Evolutionary conservation across 805 yeast genomes (phyloP).

Genomic region (Candida odintsovae): DNA sequence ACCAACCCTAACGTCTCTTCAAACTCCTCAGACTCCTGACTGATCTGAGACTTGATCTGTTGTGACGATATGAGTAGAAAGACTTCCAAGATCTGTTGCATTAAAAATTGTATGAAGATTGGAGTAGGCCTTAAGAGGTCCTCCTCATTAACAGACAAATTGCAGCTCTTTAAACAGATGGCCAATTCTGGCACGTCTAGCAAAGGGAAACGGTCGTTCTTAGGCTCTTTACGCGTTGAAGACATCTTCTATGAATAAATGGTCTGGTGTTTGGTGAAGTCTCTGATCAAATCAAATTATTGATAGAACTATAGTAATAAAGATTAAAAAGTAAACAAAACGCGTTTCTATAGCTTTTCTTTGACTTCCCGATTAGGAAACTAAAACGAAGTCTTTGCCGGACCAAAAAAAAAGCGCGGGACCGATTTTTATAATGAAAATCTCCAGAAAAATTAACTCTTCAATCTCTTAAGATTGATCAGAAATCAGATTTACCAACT

Average conservation of each 20-base stretch:
- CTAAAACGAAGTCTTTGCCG: neutral
- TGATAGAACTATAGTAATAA: too few relatives aligned
- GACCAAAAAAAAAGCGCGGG: neutral
- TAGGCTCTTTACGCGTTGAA: slow-evolving; percentile 7
- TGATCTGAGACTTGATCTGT: slow-evolving; percentile 10
- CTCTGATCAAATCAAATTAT: too few relatives aligned
- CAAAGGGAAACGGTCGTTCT: slow-evolving; percentile 52
- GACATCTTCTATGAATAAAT: slow-evolving; percentile 1
- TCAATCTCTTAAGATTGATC: too few relatives aligned
- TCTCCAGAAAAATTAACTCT: neutral
- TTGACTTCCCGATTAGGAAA: neutral
- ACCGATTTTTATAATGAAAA: neutral
- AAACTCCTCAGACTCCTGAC: slow-evolving; percentile 25
- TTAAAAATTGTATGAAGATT: slow-evolving; percentile 46
- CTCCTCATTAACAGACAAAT: slow-evolving; percentile 56
- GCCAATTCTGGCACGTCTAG: slow-evolving; percentile 57
- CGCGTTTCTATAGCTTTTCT: neutral
- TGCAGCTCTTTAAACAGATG: slow-evolving; percentile 54
- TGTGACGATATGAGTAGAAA: slow-evolving; percentile 48
- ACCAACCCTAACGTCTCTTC: slow-evolving; percentile 42
- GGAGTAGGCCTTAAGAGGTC: slow-evolving; percentile 52
- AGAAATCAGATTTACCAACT: too few relatives aligned
- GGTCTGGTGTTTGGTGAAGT: too few relatives aligned
- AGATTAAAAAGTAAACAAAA: neutral
- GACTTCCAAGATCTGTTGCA: slow-evolving; percentile 55